phyloP scores from a whole-genome alignment of 371 early-diverging fungal species.

The Saksenaea oblongispora region DNA sequence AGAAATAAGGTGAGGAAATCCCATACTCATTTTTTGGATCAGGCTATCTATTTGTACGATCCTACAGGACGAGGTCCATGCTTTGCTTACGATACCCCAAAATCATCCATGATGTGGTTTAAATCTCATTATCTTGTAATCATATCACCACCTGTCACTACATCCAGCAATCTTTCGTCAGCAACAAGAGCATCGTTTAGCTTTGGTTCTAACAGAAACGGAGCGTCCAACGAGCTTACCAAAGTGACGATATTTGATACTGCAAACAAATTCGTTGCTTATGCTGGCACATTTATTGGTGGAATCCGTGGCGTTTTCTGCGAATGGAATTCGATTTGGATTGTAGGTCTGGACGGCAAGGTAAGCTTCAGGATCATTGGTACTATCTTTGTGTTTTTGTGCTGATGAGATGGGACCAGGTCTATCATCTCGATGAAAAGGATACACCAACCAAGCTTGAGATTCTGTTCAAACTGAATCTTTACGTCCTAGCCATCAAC shows the following conservation, averaged over 20 bases:
- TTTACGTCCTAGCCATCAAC: slow-evolving; percentile 86
- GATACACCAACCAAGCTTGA: slow-evolving; percentile 87
- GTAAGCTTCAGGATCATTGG: slow-evolving; percentile 29
- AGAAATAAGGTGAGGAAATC: not conserved
- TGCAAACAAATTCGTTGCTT: slow-evolving; percentile 88
- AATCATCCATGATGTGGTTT: slow-evolving; percentile 76
- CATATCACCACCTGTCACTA: slow-evolving; percentile 65
- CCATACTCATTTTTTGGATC: not conserved
- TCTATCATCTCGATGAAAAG: slow-evolving; percentile 85
- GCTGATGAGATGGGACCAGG: slow-evolving; percentile 29
- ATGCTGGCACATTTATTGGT: slow-evolving; percentile 70
- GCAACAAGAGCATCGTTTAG: slow-evolving; percentile 32
- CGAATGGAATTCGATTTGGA: slow-evolving; percentile 92
- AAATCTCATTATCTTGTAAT: slow-evolving; percentile 74
- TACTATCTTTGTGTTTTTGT: not conserved
- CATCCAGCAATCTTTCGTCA: slow-evolving; percentile 41
- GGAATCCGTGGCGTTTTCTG: slow-evolving; percentile 70
- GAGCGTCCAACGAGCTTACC: slow-evolving; percentile 48
- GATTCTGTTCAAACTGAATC: slow-evolving; percentile 82
- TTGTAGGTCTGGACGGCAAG: slow-evolving; percentile 80
- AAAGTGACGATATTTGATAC: slow-evolving; percentile 89
- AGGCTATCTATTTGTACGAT: slow-evolving; percentile 90
- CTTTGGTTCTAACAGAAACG: slow-evolving; percentile 27
- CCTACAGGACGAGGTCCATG: slow-evolving; percentile 92
- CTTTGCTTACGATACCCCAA: slow-evolving; percentile 86